Conservation (phyloP, 352 stramenopile genomes). For the Phytophthora palmivora region DNA sequence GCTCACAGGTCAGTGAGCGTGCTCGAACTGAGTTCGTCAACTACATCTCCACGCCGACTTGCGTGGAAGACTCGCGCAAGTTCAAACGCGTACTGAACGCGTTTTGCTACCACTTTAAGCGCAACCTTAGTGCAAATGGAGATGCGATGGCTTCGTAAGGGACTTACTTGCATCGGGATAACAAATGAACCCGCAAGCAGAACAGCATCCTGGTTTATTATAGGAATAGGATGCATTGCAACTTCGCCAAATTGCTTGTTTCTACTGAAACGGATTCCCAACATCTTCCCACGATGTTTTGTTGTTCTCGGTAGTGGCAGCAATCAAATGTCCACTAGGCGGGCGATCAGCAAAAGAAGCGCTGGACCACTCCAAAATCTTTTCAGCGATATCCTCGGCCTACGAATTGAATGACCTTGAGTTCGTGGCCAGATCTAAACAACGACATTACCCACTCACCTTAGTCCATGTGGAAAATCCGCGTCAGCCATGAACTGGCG, state of each 20-base stretch:
- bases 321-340: slow-evolving; percentile 72
- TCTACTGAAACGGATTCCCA: slow-evolving; percentile 76
- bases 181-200: slow-evolving; percentile 11
- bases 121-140: slow-evolving; percentile 42
- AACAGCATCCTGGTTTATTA: slow-evolving; percentile 12
- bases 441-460: slow-evolving; percentile 27
- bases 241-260: slow-evolving; percentile 2
- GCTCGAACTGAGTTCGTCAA: slow-evolving; percentile 64
- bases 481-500: slow-evolving; percentile 87
- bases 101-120: slow-evolving; percentile 85
- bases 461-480: slow-evolving; percentile 87
- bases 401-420: slow-evolving; percentile 25
- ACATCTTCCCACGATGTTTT: slow-evolving; percentile 69
- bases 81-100: slow-evolving; percentile 78
- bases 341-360: slow-evolving; percentile 48
- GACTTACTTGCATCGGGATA: not conserved
- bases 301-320: slow-evolving; percentile 66
- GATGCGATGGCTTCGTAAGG: slow-evolving; percentile 23
- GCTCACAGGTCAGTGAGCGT: slow-evolving; percentile 59
- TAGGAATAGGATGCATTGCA: slow-evolving; percentile 13
- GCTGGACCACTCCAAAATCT: slow-evolving; percentile 80
- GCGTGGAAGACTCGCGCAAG: slow-evolving; percentile 79
- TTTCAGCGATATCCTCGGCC: slow-evolving; percentile 74
- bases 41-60: slow-evolving; percentile 66
- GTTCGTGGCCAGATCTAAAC: not conserved